These are phyloP conservation scores for Phytophthora kernoviae DNA, from an alignment of 352 stramenopile genomes.

Conservation along the genomic window DNA sequence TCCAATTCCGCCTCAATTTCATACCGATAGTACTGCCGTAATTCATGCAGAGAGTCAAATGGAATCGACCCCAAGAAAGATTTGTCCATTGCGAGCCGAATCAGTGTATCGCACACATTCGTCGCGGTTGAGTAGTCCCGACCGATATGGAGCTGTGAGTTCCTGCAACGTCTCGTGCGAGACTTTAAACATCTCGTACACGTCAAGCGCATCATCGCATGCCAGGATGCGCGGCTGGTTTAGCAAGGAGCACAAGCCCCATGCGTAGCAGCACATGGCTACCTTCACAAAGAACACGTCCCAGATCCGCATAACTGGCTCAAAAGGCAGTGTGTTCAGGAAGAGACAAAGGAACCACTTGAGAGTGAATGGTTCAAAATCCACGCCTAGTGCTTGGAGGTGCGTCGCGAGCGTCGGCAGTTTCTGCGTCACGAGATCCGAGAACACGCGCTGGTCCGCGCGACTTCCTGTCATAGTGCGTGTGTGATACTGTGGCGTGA, in stretches of 20 bases:
- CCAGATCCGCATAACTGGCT: conserved; percentile 90
- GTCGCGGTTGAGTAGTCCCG: conserved; percentile 72
- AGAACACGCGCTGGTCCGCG: conserved; percentile 90
- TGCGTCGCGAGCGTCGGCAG: conserved; percentile 76
- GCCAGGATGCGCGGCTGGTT: conserved; percentile 70
- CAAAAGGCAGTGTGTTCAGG: conserved; percentile 91
- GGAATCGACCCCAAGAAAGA: conserved; percentile 77
- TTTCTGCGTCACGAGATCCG: conserved; percentile 85
- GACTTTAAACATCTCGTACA: conserved; percentile 87
- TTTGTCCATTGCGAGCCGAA: conserved; percentile 82
- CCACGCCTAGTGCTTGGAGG: conserved; percentile 72
- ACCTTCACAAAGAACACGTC: conserved; percentile 92
- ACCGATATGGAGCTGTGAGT: conserved; percentile 61
- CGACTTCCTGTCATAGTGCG: conserved; percentile 87
- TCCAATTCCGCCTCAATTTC: conserved; percentile 66
- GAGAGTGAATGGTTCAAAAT: conserved; percentile 90
- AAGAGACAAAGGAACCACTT: conserved; percentile 95
- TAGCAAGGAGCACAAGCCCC: conserved; percentile 81
- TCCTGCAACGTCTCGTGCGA: conserved; percentile 62
- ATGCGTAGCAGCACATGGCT: conserved; percentile 89
- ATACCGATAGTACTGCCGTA: conserved; percentile 65
- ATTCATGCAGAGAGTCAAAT: conserved; percentile 75
- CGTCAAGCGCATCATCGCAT: conserved; percentile 75
- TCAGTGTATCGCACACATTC: conserved; percentile 85
- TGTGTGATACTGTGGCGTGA: conserved; percentile 90